Conservation (phyloP, 1,139 yeast species). For the Yamadazyma siamensis region DNA sequence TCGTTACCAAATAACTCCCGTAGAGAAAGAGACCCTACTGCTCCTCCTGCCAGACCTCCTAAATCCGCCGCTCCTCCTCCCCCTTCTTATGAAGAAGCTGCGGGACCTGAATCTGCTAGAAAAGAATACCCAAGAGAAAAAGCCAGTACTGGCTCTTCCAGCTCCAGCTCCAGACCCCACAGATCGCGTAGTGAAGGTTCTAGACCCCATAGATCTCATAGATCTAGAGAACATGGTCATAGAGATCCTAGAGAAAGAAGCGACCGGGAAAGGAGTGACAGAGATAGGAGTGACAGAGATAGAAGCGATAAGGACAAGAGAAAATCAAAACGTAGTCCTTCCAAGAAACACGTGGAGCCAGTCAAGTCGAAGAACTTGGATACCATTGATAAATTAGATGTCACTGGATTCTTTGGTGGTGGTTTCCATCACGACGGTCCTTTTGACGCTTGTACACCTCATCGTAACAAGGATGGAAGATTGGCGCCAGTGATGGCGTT, state of each 20-base stretch:
- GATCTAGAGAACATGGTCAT: conserved; percentile 7
- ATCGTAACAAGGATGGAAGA: conserved; percentile 76
- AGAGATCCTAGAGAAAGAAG: too few relatives aligned
- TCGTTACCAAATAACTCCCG: conserved; percentile 1
- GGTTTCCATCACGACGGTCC: conserved; percentile 99
- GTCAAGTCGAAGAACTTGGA: conserved; percentile 65
- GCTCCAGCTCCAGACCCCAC: conserved; percentile 18
- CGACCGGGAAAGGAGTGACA: conserved; percentile 9
- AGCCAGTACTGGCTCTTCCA: conserved; percentile 20
- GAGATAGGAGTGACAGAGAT: conserved; percentile 6
- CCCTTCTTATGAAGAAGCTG: conserved; percentile 70
- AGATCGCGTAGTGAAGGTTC: conserved; percentile 13
- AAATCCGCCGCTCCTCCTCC: conserved; percentile 29
- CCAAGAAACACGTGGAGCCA: conserved; percentile 36
- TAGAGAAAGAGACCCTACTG: conserved; percentile 9
- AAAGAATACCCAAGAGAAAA: conserved; percentile 55
- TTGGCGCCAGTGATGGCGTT: conserved; percentile 94
- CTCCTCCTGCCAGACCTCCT: conserved; percentile 33
- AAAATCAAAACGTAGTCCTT: conserved; percentile 27
- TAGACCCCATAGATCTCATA: conserved; percentile 8
- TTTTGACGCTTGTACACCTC: conserved; percentile 97
- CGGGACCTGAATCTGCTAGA: conserved; percentile 43
- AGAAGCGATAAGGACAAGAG: conserved; percentile 8
- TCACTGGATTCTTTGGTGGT: conserved; percentile 91
- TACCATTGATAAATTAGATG: conserved; percentile 91